Base-by-base conservation (phyloP, 306 rosid genomes). In the Luffa aegyptiaca region DNA sequence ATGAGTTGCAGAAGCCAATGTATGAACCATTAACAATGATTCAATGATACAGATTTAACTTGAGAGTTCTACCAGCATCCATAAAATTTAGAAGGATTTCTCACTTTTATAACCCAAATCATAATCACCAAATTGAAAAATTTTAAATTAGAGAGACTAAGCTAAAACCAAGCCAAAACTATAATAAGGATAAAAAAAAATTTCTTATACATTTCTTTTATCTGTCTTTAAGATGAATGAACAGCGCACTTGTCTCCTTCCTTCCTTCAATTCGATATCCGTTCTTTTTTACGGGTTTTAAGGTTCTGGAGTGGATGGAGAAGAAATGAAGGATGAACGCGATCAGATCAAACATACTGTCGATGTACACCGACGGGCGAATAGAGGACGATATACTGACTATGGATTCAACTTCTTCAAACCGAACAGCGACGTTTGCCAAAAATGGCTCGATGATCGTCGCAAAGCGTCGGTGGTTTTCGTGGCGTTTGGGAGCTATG, bases 341-440 rank as follows among this genome's bases (percentile, higher is more conserved):
- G 8, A 57, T 84, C 5, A 84, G 87, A 36, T 82, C 84, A 0
- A 78, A 79, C 46, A 48, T 81, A 62, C 87, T 84, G 41, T 81
- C 87, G 10, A 62, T 55, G 56, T 84, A 71, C 78, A 39, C 75
- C 6, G 87, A 78, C 68, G 13, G 57, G 8, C 49, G 48, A 35
- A 52, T 74, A 14, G 18, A 81, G 2, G 61, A 57, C 0, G 79
- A 84, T 45, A 37, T 5, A 17, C 31, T 26, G 65, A 74, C 13
- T 84, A 70, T 3, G 82, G 80, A 3, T 16, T 80, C 9, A 72
- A 31, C 56, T 39, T 81, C 4, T 66, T 56, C 56, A 70, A 46
- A 3, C 63, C 77, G 10, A 37, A 52, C 11, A 26, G 3, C 5
- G 77, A 72, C 49, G 45, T 33, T 33, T 74, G 83, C 10, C 76